These are phyloP conservation scores for Opeltia flavorubescens DNA, from an alignment of 495 filamentous ascomycete genomes.

Conservation along the genomic window DNA sequence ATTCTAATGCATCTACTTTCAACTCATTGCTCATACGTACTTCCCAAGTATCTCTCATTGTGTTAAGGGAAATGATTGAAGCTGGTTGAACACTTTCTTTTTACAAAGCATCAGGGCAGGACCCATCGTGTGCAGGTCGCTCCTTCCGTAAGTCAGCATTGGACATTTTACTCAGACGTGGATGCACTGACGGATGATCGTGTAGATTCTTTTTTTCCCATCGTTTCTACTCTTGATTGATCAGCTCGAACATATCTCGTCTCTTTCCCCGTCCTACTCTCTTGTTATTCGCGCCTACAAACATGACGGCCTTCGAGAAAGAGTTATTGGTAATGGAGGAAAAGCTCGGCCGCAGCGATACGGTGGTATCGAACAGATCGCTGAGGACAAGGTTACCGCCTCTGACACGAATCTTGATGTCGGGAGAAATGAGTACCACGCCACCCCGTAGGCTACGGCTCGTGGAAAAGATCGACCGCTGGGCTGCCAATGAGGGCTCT, in stretches of 20 bases:
- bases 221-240: too few species aligned
- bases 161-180: background rate
- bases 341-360: conserved; percentile 4
- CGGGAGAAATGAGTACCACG: conserved; percentile 54
- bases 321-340: conserved; percentile 3
- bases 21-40: too few species aligned
- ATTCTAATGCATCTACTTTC: too few species aligned
- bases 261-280: too few species aligned
- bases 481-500: conserved; percentile 69
- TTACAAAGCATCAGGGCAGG: background rate
- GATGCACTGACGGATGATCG: background rate
- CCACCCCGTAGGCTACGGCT: conserved; percentile 42
- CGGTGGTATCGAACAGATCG: background rate
- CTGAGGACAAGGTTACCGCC: conserved; percentile 51
- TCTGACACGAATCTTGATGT: conserved; percentile 52
- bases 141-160: background rate
- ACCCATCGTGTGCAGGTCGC: background rate
- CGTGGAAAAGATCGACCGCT: conserved; percentile 35
- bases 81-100: background rate
- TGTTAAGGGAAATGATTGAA: background rate
- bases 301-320: background rate
- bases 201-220: background rate
- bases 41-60: background rate
- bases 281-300: too few species aligned
- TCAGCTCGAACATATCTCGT: too few species aligned